Percentiles rank a stretch among this genome's conserved stretches.
phyloP scores from a whole-genome alignment of 2,329 filamentous ascomycete species.

The Sphaerostilbella broomeana region DNA sequence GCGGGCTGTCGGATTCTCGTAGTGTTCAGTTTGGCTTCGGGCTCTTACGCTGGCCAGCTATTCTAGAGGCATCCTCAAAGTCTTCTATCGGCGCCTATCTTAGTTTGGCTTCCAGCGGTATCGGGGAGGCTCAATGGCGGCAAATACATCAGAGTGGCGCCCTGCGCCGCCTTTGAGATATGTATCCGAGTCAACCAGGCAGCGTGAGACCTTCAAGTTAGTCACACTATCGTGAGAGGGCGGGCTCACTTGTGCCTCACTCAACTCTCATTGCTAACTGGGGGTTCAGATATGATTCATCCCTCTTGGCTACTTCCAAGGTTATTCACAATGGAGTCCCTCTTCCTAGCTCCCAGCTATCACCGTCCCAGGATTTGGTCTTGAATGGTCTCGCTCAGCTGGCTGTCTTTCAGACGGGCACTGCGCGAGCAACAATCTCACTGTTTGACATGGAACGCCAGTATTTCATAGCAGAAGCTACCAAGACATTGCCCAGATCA shows the following conservation, averaged over 20 bases:
- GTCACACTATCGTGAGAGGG: not conserved
- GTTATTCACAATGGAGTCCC: constrained; percentile 6
- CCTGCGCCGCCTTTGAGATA: constrained; percentile 6
- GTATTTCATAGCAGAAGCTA: constrained; percentile 42
- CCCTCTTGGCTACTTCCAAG: constrained; percentile 4
- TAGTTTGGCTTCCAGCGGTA: too few species aligned
- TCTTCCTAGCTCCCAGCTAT: constrained; percentile 13
- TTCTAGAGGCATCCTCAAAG: too few species aligned
- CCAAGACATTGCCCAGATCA: constrained; percentile 30
- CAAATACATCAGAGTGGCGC: constrained; percentile 10
- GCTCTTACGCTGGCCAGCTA: too few species aligned
- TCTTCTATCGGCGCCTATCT: too few species aligned
- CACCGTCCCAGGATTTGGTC: constrained; percentile 25
- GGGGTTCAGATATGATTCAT: constrained; percentile 12
- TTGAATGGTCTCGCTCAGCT: constrained; percentile 43
- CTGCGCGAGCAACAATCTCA: constrained; percentile 37
- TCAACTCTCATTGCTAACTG: not conserved
- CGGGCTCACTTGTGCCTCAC: not conserved
- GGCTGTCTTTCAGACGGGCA: constrained; percentile 35
- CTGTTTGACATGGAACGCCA: constrained; percentile 41
- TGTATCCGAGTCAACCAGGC: constrained; percentile 13
- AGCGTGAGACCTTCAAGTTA: constrained; percentile 15
- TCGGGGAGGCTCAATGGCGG: too few species aligned
- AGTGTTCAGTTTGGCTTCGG: too few species aligned
- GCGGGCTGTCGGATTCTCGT: too few species aligned